phyloP scores from a whole-genome alignment of 2,329 filamentous ascomycete genomes.

The Fusarium sp. region DNA sequence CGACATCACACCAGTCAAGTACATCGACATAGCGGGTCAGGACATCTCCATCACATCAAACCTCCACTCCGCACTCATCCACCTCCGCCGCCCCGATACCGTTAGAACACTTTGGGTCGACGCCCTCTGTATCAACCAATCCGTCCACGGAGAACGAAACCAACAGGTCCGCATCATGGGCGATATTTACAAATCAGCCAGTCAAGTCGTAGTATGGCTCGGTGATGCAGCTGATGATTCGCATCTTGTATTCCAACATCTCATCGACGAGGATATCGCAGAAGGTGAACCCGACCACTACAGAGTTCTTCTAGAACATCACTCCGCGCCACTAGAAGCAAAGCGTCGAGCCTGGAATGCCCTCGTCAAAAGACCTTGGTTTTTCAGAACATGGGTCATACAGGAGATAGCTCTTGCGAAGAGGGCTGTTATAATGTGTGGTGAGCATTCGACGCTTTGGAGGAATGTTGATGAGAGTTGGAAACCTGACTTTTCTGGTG shows the following conservation, averaged over 20 bases:
- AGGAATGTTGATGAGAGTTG: not conserved
- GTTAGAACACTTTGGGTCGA: constrained; percentile 16
- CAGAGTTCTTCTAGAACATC: no score
- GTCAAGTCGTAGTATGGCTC: constrained; percentile 26
- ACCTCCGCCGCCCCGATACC: not conserved
- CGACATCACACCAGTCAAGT: not conserved
- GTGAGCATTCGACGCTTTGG: not conserved
- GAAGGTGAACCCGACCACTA: no score
- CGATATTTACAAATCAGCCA: constrained; percentile 24
- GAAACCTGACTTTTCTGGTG: constrained; percentile 10
- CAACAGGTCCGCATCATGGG: constrained; percentile 33
- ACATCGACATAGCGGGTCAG: not conserved
- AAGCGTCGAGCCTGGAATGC: constrained; percentile 4
- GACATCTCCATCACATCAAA: constrained; percentile 4
- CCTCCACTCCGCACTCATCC: constrained; percentile 7
- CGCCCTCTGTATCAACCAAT: constrained; percentile 19
- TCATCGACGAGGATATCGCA: not conserved
- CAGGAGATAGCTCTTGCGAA: constrained; percentile 23
- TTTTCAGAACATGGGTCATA: constrained; percentile 28
- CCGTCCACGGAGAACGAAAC: constrained; percentile 16
- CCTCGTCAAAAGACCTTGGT: constrained; percentile 20
- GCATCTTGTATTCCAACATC: constrained; percentile 4
- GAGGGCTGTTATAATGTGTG: constrained; percentile 16
- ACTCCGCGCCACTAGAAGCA: not conserved
- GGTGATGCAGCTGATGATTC: constrained; percentile 12